Base-by-base conservation (phyloP, 2,329 filamentous ascomycete species). In the Penicillium sp. region DNA sequence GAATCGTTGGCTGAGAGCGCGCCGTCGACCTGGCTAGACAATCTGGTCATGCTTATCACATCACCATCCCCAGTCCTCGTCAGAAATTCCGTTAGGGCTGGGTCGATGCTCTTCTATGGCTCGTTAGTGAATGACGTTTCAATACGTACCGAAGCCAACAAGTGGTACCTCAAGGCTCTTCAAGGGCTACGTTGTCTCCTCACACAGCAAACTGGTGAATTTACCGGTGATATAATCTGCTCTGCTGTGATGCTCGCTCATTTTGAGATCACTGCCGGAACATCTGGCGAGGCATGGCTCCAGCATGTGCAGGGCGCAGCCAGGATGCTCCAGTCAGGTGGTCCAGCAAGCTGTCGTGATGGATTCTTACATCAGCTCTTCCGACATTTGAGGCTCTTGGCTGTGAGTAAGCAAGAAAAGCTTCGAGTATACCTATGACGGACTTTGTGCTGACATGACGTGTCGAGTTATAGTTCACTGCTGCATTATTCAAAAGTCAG, bases 71-170 rank as follows among this genome's bases (percentile, higher is more conserved):
- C 6, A 11, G 18, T 13, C 4, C 33, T 60, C 2, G 54, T 46
- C 9, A 54, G 41, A 24, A 39, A 47, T 18, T 60, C 58, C 4
- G 54, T 57, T 3, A 44, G 54, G 10, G 54, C 58, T 11, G 54
- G 54, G 4, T 56, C 54, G 13, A 60, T 60, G 58, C 46, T 56
- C 16, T 60, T 56, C 33, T 60, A 60, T n/a, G 58, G 58, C 10
- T 43, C 43, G 18, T 22, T 54, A n/a, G 50, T 54, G 19, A 10
- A 50, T 6, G 58, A 60, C 41, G 19, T 50, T 13, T 56, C 58
- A 9, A 60, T 60, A 50, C 43, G 40, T 18, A 53, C 54, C 19
- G 58, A 56, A 50, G 58, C 58, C 19, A 50, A 50, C 37, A 60
- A 46, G 16, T 60, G 58, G 58, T 60, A 60, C 22, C 24, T 47